These are phyloP conservation scores for Exophiala xenobiotica DNA, from an alignment of 2,329 filamentous ascomycete genomes.

Conservation along the genomic window DNA sequence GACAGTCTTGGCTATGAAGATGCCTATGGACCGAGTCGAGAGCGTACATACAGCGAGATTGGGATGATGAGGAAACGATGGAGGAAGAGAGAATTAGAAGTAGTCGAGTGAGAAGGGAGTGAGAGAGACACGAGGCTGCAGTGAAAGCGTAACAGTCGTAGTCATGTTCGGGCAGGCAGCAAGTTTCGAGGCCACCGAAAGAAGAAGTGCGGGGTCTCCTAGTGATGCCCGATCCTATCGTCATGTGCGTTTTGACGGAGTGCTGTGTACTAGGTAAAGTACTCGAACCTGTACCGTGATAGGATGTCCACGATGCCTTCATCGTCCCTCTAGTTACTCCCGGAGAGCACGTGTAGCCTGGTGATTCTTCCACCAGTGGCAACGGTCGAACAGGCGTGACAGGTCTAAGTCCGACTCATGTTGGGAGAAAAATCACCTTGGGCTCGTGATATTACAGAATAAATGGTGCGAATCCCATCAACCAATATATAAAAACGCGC, in stretches of 20 bases:
- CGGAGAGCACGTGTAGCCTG: too few relatives aligned
- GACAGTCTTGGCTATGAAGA: conserved; percentile 15
- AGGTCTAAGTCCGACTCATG: too few relatives aligned
- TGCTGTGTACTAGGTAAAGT: too few relatives aligned
- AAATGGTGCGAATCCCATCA: neutral
- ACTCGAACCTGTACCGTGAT: too few relatives aligned
- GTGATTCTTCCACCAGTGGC: too few relatives aligned
- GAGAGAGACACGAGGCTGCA: conserved; percentile 1
- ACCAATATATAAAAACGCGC: neutral
- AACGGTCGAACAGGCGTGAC: too few relatives aligned
- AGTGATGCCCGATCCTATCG: too few relatives aligned
- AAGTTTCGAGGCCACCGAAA: neutral
- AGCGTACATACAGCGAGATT: neutral
- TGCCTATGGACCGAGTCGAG: neutral
- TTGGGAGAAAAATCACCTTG: too few relatives aligned
- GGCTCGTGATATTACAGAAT: too few relatives aligned
- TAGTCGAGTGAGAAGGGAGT: neutral
- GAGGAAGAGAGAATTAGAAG: neutral
- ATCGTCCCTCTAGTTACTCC: too few relatives aligned
- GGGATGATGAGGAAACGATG: neutral
- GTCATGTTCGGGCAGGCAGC: neutral
- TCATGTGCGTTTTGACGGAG: too few relatives aligned
- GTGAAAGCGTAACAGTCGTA: neutral
- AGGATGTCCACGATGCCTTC: too few relatives aligned
- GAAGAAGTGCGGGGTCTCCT: conserved; percentile 1